These are phyloP conservation scores for Aspergillus indologenus DNA, from an alignment of 495 filamentous ascomycete genomes.

Conservation along the genomic window DNA sequence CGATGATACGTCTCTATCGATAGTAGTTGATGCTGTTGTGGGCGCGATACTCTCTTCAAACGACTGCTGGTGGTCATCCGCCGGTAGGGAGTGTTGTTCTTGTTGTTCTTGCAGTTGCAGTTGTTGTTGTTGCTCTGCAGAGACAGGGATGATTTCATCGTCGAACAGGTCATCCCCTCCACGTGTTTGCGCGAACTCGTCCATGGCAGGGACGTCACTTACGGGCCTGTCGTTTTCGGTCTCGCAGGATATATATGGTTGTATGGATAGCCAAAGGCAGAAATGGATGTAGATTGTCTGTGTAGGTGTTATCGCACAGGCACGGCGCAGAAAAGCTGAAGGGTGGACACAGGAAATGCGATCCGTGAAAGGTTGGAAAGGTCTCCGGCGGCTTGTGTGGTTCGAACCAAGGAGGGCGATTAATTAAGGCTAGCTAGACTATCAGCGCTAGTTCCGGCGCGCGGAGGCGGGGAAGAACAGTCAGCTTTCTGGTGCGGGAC, in stretches of 20 bases:
- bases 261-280: neutral
- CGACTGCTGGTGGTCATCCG: slow-evolving; percentile 8
- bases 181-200: slow-evolving; percentile 64
- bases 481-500: neutral
- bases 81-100: neutral
- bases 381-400: neutral
- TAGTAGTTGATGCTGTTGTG: slow-evolving; percentile 15
- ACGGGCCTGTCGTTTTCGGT: slow-evolving; percentile 24
- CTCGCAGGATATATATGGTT: slow-evolving; percentile 7
- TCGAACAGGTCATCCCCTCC: slow-evolving; percentile 67
- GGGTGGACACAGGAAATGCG: neutral
- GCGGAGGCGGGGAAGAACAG: neutral
- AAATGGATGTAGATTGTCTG: too few relatives aligned
- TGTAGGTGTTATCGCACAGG: neutral
- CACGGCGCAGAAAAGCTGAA: neutral
- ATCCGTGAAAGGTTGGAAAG: too few relatives aligned
- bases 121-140: slow-evolving; percentile 35
- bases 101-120: slow-evolving; percentile 28
- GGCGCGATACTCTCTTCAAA: slow-evolving; percentile 16
- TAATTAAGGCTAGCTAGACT: neutral
- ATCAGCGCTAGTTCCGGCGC: neutral
- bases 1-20: slow-evolving; percentile 14
- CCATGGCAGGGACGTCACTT: slow-evolving; percentile 11
- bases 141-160: slow-evolving; percentile 66
- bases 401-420: neutral